phyloP scores from a whole-genome alignment of 371 early-diverging fungal genomes.

The Cokeromyces recurvatus region DNA sequence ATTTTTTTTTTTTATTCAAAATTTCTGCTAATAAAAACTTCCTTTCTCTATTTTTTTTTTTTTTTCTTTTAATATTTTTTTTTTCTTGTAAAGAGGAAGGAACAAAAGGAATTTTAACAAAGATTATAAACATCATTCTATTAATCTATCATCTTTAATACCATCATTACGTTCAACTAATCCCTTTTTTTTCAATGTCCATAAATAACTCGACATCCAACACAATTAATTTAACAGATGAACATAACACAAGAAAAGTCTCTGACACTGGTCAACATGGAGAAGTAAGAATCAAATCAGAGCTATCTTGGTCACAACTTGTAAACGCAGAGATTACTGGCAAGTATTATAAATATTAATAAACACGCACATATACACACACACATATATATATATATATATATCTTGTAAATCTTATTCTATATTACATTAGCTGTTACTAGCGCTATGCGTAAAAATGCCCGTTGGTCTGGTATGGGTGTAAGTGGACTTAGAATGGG shows the following conservation, averaged over 20 bases:
- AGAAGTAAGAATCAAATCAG: slow-evolving; percentile 34
- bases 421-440: too few relatives aligned
- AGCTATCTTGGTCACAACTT: slow-evolving; percentile 70
- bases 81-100: too few relatives aligned
- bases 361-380: too few relatives aligned
- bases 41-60: too few relatives aligned
- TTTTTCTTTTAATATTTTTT: too few relatives aligned
- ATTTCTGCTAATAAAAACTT: too few relatives aligned
- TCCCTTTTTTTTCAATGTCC: background rate
- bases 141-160: background rate
- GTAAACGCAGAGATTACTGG: slow-evolving; percentile 77
- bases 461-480: slow-evolving; percentile 75
- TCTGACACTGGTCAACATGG: too few relatives aligned
- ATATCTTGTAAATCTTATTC: too few relatives aligned
- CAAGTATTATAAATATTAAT: slow-evolving; percentile 6
- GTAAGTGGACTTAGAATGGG: slow-evolving; percentile 61
- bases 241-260: too few relatives aligned
- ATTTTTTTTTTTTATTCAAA: too few relatives aligned
- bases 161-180: background rate
- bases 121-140: background rate
- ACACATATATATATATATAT: background rate
- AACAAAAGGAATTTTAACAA: background rate
- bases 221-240: background rate
- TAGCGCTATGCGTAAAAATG: slow-evolving; percentile 82
- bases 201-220: slow-evolving; percentile 1